These are phyloP conservation scores for Psidium friedrichsthalianum DNA, from an alignment of 345 rosid genomes.

Conservation along the genomic window DNA sequence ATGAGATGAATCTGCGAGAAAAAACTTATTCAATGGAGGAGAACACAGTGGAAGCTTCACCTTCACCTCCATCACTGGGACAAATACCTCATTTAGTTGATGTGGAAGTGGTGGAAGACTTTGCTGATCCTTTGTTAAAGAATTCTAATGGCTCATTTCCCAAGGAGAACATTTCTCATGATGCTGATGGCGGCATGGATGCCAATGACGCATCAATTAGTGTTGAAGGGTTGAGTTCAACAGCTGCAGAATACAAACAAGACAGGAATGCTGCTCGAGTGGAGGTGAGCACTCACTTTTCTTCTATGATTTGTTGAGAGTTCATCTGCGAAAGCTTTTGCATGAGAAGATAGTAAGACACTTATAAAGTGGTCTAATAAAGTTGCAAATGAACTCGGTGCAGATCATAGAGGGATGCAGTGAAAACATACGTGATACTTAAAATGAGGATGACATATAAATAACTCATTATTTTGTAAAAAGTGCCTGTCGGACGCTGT, in stretches of 20 bases:
- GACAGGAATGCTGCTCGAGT: constrained; percentile 4
- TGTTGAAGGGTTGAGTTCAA: constrained; percentile 1
- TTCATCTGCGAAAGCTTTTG: not conserved
- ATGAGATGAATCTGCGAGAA: not conserved
- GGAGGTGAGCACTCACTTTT: constrained; percentile 14
- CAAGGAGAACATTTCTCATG: not conserved
- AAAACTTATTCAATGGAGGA: constrained; percentile 8
- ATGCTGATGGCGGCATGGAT: constrained; percentile 3
- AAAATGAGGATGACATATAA: not conserved
- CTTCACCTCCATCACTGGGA: not conserved
- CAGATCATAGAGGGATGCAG: not conserved
- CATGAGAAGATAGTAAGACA: not conserved
- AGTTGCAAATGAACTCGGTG: not conserved
- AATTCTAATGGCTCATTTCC: constrained; percentile 8
- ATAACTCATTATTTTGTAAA: not conserved
- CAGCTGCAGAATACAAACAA: constrained; percentile 3
- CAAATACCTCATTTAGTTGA: not conserved
- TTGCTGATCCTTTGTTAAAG: constrained; percentile 9
- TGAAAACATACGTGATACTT: not conserved
- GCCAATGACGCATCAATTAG: constrained; percentile 3
- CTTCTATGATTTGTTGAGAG: not conserved
- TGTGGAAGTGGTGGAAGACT: not conserved
- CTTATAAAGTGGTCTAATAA: not conserved
- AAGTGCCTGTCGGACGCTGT: not conserved
- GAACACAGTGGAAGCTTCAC: not conserved